Base-by-base conservation (phyloP, 2,329 filamentous ascomycete species). In the Claviceps digitariae region DNA sequence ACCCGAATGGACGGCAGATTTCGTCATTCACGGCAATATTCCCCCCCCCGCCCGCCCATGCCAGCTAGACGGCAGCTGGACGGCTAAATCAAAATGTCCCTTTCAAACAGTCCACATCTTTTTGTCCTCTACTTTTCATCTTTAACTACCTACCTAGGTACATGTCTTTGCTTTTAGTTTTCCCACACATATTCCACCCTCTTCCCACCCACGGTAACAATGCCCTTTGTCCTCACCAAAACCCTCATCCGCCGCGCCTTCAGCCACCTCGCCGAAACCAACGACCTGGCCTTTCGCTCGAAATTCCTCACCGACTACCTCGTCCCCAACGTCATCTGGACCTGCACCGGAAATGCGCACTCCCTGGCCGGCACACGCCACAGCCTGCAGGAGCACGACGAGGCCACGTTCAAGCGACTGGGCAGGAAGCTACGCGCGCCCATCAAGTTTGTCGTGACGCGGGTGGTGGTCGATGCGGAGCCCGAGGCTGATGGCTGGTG, bases 341-440 rank as follows among this genome's bases (percentile, higher is more conserved):
- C 60, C 15, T 60, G 60, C 45, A 55, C 59, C 41, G 61, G 61
- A 51, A 57, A 20, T 29, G 58, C 57, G 17, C 61, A 62, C 57
- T 60, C 58, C 10, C 57, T 62, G 36, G 56, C 59, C 21, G 60
- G 61, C 41, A 61, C 60, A 9, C 56, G 56, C 6, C 27, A 54
- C 51, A 55, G 52, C 44, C 25, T 60, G 21, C 10, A 54, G 23
- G 56, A 56, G 36, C 60, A 62, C 51, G 25, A 41, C 31, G 57
- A 56, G 36, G 56, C 56, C 3, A 58, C 59, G 21, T 61, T 60
- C 44, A 52, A 59, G 21, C 51, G 57, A 3, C 56, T 62, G 29
- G 56, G 57, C 25, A 54, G 48, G 40, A 57, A 57, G 12, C 60
- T 62, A 27, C 48, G 46, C 20, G 56, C 38, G 10, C 59, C 58